phyloP scores from a whole-genome alignment of 495 filamentous ascomycete genomes.

The Ramalina intermedia region DNA sequence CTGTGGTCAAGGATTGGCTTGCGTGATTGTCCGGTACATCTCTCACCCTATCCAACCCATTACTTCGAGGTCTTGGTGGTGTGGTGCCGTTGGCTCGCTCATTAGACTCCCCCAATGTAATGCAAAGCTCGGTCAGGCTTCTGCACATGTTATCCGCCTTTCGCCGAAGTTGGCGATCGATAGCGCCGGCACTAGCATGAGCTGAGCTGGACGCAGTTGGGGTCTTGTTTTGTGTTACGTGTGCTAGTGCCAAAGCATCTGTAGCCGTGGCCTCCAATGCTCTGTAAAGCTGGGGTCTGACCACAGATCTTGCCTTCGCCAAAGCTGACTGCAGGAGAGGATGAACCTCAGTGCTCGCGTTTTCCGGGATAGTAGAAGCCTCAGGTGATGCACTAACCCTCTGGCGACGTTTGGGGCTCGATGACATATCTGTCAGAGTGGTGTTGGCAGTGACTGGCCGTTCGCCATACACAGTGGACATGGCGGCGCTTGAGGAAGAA shows the following conservation, averaged over 20 bases:
- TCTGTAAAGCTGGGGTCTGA: slow-evolving; percentile 58
- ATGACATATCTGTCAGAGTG: slow-evolving; percentile 82
- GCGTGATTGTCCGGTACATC: slow-evolving; percentile 10
- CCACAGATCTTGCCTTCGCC: slow-evolving; percentile 50
- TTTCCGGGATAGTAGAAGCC: slow-evolving; percentile 18
- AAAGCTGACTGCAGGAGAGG: slow-evolving; percentile 71
- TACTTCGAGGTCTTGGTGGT: slow-evolving; percentile 10
- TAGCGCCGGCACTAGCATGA: slow-evolving; percentile 39
- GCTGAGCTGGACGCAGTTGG: slow-evolving; percentile 51
- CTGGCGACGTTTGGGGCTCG: slow-evolving; percentile 58
- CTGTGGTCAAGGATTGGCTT: slow-evolving; percentile 5
- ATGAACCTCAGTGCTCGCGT: slow-evolving; percentile 36
- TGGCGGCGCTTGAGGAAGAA: slow-evolving; percentile 60
- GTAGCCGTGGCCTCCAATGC: slow-evolving; percentile 69
- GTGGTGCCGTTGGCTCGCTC: slow-evolving; percentile 12
- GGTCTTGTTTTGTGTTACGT: slow-evolving; percentile 55
- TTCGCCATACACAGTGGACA: slow-evolving; percentile 55
- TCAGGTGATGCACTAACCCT: slow-evolving; percentile 38
- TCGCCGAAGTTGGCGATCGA: slow-evolving; percentile 68
- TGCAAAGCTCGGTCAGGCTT: slow-evolving; percentile 80
- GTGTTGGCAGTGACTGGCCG: slow-evolving; percentile 83
- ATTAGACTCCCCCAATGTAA: slow-evolving; percentile 54
- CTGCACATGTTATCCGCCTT: slow-evolving; percentile 90
- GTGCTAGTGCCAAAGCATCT: slow-evolving; percentile 64
- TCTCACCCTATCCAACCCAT: slow-evolving; percentile 5